Percentiles rank a stretch among this genome's conserved stretches.
Conservation (phyloP, 169 alveolate species). For the Perkinsus marinus region DNA sequence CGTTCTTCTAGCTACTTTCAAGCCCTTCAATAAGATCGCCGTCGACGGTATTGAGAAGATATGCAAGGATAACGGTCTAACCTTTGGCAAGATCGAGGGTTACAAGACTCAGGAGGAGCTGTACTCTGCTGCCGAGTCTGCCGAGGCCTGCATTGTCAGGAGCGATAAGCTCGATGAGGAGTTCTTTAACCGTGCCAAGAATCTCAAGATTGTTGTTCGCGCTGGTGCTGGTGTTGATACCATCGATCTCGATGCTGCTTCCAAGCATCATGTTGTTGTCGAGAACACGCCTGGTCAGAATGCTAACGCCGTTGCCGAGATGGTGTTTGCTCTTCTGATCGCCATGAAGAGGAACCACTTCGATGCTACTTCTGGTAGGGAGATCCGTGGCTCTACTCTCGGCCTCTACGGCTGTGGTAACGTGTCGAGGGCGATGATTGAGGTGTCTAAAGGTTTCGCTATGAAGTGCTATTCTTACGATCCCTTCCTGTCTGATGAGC, state of each 20-base stretch:
- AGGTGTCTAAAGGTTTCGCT: conserved; percentile 18
- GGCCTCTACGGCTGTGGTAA: conserved; percentile 26
- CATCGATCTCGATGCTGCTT: conserved; percentile 39
- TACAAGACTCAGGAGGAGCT: neutral
- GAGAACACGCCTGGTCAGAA: conserved; percentile 65
- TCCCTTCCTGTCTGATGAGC: neutral
- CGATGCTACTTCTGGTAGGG: no score
- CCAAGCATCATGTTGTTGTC: conserved; percentile 37
- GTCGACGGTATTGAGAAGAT: conserved; percentile 17
- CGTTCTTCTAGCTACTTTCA: conserved; percentile 25
- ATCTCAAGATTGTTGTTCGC: conserved; percentile 26
- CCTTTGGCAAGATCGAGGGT: conserved; percentile 1
- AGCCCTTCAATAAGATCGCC: conserved; percentile 19
- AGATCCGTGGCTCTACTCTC: conserved; percentile 5
- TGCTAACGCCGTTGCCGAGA: conserved; percentile 70
- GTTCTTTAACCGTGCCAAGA: neutral
- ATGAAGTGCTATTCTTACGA: conserved; percentile 5
- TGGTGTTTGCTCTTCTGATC: conserved; percentile 37
- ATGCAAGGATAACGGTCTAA: conserved; percentile 4
- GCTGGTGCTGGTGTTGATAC: conserved; percentile 64
- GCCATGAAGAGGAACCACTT: conserved; percentile 19
- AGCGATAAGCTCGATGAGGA: neutral
- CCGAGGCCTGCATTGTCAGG: neutral
- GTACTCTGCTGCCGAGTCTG: neutral
- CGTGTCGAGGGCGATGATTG: conserved; percentile 16